A percentile compares a stretch with the other conserved stretches of the same genome.
Conservation (phyloP, 106 monocot species). For the Amphibolis antarctica region DNA sequence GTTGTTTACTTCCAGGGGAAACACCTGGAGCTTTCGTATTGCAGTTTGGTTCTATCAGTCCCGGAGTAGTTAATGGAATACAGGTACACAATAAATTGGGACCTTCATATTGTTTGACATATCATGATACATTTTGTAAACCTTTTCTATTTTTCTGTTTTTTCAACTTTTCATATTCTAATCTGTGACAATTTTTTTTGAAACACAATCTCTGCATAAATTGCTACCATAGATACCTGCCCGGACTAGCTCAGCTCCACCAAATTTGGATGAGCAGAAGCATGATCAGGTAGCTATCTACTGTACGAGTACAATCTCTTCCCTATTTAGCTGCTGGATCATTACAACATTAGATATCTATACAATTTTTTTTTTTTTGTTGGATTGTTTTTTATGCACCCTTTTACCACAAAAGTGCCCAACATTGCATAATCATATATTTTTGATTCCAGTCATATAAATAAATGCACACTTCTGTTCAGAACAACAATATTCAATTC, state of each 20-base stretch:
- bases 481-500: not conserved
- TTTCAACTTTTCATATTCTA: too few species aligned
- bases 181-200: too few species aligned
- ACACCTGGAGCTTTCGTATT: conserved; percentile 31
- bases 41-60: conserved; percentile 70
- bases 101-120: too few species aligned
- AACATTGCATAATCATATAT: not conserved
- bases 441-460: not conserved
- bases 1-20: conserved; percentile 38
- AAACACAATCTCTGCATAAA: not conserved
- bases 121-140: not conserved
- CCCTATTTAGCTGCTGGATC: not conserved
- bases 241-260: conserved; percentile 72
- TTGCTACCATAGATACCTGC: conserved; percentile 39
- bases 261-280: conserved; percentile 92
- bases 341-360: not conserved
- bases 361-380: too few species aligned
- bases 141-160: not conserved
- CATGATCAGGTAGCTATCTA: conserved; percentile 38
- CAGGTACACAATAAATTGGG: conserved; percentile 25
- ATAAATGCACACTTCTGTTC: not conserved
- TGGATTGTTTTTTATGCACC: not conserved
- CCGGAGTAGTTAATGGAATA: conserved; percentile 63
- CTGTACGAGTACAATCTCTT: not conserved
- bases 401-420: not conserved